Evolutionary conservation across 75 land plant genomes (phyloP), one percentile per base, ranked within the genome.

Genomic region (Cunninghamia lanceolata): DNA sequence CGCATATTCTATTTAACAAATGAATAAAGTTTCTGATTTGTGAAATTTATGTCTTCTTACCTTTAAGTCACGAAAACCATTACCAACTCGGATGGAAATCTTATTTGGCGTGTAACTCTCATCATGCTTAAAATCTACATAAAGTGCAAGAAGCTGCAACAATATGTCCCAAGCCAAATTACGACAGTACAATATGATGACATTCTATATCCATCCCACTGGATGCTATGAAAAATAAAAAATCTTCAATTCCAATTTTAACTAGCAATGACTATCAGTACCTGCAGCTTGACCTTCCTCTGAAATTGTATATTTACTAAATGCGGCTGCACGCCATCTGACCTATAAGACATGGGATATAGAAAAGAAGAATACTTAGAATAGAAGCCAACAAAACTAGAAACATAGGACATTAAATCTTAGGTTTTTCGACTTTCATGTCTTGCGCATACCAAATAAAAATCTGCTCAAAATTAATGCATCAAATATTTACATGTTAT

Each of bases 31-130:
- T 10, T 73, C 38, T 0, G 34, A 14, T 14, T 63, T 25, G 16
- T 73, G 14, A 73, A 32, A 34, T 34, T 73, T 73, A 70, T 32
- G 34, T 13, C 11, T 83, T 83, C n/a, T 16, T 87, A 98, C 99
- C 96, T 98, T 93, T 82, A 98, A 93, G 82, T 98, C 98, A 85
- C 97, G 98, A 85, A 96, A 95, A 40, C 99, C 96, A 91, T 98
- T 96, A 9, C 99, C 99, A 77, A 99, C 95, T 5, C 99, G 95
- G 52, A 98, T 84, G n/a, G 99, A 96, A 4, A 98, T 96, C 90
- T 98, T 97, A 88, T 95, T 95, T 6, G 99, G 99, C 1, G 99
- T 98, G 88, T 98, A 98, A 86, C 99, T 98, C 90, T 98, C 99
- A 86, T 98, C 99, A 19, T 94, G 93, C 93, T 97, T 98, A 91